Evolutionary conservation across 495 filamentous ascomycete genomes (phyloP).

Genomic region (Lasiosphaeriaceae sp.): DNA sequence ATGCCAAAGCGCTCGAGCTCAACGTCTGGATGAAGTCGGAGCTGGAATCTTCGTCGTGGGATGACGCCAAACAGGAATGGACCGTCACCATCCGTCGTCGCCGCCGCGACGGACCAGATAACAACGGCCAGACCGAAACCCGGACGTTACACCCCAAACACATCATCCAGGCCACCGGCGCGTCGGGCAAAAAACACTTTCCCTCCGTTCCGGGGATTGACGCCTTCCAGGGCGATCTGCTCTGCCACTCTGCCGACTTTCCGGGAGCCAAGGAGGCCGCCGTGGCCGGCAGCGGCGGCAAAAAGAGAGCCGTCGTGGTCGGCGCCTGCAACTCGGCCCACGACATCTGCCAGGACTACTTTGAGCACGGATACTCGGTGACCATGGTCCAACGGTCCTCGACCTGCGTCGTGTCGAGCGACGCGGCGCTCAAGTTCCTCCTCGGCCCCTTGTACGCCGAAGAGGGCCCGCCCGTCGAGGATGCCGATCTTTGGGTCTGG

Average conservation of each 20-base stretch:
- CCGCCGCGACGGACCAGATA: constrained; percentile 44
- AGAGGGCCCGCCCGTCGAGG: constrained; percentile 54
- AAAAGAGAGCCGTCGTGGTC: constrained; percentile 68
- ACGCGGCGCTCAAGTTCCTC: constrained; percentile 42
- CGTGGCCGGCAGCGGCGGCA: constrained; percentile 18
- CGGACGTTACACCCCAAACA: constrained; percentile 63
- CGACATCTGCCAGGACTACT: constrained; percentile 80
- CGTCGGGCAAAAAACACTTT: constrained; percentile 64
- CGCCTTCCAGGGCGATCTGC: constrained; percentile 52
- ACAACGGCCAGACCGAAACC: constrained; percentile 40
- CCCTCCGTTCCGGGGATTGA: constrained; percentile 61
- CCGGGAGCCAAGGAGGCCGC: constrained; percentile 44
- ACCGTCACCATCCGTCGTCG: constrained; percentile 54
- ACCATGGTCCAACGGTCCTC: constrained; percentile 77
- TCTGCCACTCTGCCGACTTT: constrained; percentile 72
- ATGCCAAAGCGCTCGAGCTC: constrained; percentile 69
- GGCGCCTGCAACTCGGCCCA: constrained; percentile 79
- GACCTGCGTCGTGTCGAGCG: constrained; percentile 63
- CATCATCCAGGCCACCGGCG: constrained; percentile 68
- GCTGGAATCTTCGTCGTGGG: constrained; percentile 49
- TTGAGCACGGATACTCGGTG: constrained; percentile 78
- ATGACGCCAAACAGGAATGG: constrained; percentile 55
- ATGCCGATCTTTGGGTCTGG: constrained; percentile 58
- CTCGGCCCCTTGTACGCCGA: constrained; percentile 63
- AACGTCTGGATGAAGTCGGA: constrained; percentile 67